These are phyloP conservation scores for Tetrapyrgos nigripes DNA, from an alignment of 1,284 basidiomycete species.

Conservation along the genomic window DNA sequence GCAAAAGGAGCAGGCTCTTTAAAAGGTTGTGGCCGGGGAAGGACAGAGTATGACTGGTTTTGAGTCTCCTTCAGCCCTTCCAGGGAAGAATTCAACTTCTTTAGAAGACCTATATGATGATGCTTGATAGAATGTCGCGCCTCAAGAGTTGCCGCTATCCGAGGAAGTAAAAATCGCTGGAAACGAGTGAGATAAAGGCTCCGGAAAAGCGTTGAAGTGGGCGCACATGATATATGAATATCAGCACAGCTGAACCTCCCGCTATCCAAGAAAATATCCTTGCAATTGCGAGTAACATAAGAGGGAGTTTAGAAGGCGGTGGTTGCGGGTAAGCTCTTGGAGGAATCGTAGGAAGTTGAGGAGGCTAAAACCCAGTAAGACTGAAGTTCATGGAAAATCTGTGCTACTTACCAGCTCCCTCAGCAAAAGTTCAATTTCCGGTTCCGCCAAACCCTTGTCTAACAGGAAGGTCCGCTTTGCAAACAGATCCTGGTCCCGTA, in stretches of 20 bases:
- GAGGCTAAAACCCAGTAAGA: conserved; percentile 44
- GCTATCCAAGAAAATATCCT: conserved; percentile 70
- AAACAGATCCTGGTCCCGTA: conserved; percentile 58
- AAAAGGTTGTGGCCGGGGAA: conserved; percentile 58
- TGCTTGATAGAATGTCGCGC: conserved; percentile 65
- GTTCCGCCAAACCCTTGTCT: conserved; percentile 71
- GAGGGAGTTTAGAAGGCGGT: conserved; percentile 72
- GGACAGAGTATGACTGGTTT: conserved; percentile 53
- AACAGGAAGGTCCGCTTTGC: conserved; percentile 70
- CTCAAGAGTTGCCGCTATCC: conserved; percentile 59
- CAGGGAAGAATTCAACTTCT: conserved; percentile 59
- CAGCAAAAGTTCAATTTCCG: conserved; percentile 67
- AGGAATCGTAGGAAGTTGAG: conserved; percentile 60
- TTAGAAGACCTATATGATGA: conserved; percentile 63
- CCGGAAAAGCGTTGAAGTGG: not conserved
- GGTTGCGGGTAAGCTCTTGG: conserved; percentile 76
- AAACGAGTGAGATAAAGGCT: not conserved
- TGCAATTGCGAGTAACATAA: conserved; percentile 63
- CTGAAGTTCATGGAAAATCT: conserved; percentile 2
- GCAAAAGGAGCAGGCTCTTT: conserved; percentile 56
- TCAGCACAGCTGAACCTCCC: conserved; percentile 62
- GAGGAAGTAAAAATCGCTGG: conserved; percentile 73
- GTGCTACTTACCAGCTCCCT: conserved; percentile 55
- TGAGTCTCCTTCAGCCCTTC: conserved; percentile 58
- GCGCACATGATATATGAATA: conserved; percentile 70